A percentile compares a stretch with the other conserved stretches of the same genome.
Evolutionary conservation across 192 early-diverging fungal species (phyloP).

Genomic region (Coemansia biformis): DNA sequence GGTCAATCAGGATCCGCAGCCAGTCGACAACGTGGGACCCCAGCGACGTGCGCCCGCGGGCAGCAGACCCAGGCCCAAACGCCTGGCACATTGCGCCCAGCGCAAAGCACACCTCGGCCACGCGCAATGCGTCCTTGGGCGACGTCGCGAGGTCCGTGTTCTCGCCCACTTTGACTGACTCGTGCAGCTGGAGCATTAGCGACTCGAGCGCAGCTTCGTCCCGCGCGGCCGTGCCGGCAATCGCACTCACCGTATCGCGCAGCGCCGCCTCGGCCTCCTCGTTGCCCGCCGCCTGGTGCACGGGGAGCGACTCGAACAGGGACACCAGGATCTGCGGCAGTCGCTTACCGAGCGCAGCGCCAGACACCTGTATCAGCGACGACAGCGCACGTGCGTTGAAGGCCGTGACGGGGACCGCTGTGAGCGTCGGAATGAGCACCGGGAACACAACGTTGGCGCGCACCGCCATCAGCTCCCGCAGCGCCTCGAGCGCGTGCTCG

Average conservation of each 20-base stretch:
- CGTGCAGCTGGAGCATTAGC: slow-evolving; percentile 74
- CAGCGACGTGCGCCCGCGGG: slow-evolving; percentile 41
- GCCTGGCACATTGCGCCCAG: slow-evolving; percentile 37
- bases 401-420: slow-evolving; percentile 77
- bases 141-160: slow-evolving; percentile 11
- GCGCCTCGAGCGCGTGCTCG: slow-evolving; percentile 80
- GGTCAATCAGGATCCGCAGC: slow-evolving; percentile 69
- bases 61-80: slow-evolving; percentile 34
- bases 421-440: slow-evolving; percentile 91
- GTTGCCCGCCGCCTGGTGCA: slow-evolving; percentile 54
- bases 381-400: slow-evolving; percentile 90
- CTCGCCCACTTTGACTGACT: slow-evolving; percentile 59
- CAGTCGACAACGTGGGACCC: slow-evolving; percentile 71
- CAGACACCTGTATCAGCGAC: slow-evolving; percentile 87
- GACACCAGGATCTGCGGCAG: slow-evolving; percentile 75
- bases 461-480: slow-evolving; percentile 97
- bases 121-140: slow-evolving; percentile 22
- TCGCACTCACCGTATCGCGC: slow-evolving; percentile 63
- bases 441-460: slow-evolving; percentile 98
- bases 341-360: slow-evolving; percentile 68
- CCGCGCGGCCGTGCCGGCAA: slow-evolving; percentile 67
- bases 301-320: slow-evolving; percentile 71
- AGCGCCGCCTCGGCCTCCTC: slow-evolving; percentile 59
- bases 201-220: slow-evolving; percentile 75
- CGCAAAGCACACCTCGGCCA: slow-evolving; percentile 43